Conservation (phyloP, 805 yeast species). For the Helenozyma rhizophorensis region DNA sequence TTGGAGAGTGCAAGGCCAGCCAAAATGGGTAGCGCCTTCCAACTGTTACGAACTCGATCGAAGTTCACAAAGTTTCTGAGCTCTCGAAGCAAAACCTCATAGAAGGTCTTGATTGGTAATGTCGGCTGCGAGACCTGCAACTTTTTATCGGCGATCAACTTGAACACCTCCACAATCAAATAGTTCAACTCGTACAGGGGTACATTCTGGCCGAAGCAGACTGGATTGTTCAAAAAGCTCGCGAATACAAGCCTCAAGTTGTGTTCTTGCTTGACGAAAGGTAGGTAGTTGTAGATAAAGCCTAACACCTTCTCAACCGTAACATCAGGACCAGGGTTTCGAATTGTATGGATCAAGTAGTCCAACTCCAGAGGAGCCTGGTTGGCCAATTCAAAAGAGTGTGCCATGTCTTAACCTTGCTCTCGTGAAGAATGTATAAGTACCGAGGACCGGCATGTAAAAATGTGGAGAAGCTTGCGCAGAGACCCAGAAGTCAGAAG, state of each 20-base stretch:
- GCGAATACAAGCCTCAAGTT: constrained; percentile 43
- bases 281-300: constrained; percentile 48
- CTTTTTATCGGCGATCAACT: constrained; percentile 42
- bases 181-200: constrained; percentile 29
- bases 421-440: too few relatives aligned
- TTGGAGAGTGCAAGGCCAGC: constrained; percentile 42
- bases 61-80: constrained; percentile 25
- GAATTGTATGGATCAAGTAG: constrained; percentile 40
- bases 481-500: too few relatives aligned
- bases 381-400: too few relatives aligned
- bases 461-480: too few relatives aligned
- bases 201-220: constrained; percentile 18
- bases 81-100: constrained; percentile 32
- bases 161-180: constrained; percentile 45
- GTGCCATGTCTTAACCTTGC: too few relatives aligned
- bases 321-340: constrained; percentile 33
- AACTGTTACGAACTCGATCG: constrained; percentile 28
- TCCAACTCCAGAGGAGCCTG: constrained; percentile 42
- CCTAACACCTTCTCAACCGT: constrained; percentile 36
- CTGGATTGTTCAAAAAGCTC: constrained; percentile 41
- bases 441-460: too few relatives aligned
- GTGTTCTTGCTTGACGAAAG: constrained; percentile 43
- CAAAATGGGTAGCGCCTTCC: constrained; percentile 47
- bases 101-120: constrained; percentile 41
- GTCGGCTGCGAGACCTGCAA: constrained; percentile 46